phyloP scores from a whole-genome alignment of 179 eudicot species.

The Monotropa hypopitys region DNA sequence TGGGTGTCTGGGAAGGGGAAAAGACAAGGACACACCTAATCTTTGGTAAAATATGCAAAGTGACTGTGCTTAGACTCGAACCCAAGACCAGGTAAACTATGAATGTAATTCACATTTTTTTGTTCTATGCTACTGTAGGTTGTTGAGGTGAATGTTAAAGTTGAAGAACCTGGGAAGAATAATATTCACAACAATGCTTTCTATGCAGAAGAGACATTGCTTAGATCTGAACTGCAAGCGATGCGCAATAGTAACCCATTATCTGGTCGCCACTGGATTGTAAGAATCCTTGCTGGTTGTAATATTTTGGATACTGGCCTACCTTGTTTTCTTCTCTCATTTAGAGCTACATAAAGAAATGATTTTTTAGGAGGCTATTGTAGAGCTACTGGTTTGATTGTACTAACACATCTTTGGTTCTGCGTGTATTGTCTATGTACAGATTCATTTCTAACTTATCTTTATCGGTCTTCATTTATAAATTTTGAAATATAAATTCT shows the following conservation, averaged over 20 bases:
- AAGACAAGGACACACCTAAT: too few relatives aligned
- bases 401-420: neutral
- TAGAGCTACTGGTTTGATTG: neutral
- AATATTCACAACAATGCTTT: constrained; percentile 92
- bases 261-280: constrained; percentile 98
- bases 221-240: constrained; percentile 73
- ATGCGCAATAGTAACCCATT: constrained; percentile 81
- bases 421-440: neutral
- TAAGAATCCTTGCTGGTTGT: constrained; percentile 27
- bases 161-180: constrained; percentile 80
- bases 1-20: too few relatives aligned
- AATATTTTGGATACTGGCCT: neutral
- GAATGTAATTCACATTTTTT: neutral
- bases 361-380: neutral
- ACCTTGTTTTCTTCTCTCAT: neutral
- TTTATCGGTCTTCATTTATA: too few relatives aligned
- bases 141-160: constrained; percentile 85
- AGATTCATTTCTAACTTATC: neutral
- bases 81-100: too few relatives aligned
- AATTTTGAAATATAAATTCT: neutral
- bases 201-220: constrained; percentile 82
- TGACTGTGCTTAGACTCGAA: too few relatives aligned
- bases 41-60: too few relatives aligned
- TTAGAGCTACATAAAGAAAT: neutral
- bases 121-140: constrained; percentile 33